Conservation (phyloP, 345 rosid species). For the Physaria fendleri region DNA sequence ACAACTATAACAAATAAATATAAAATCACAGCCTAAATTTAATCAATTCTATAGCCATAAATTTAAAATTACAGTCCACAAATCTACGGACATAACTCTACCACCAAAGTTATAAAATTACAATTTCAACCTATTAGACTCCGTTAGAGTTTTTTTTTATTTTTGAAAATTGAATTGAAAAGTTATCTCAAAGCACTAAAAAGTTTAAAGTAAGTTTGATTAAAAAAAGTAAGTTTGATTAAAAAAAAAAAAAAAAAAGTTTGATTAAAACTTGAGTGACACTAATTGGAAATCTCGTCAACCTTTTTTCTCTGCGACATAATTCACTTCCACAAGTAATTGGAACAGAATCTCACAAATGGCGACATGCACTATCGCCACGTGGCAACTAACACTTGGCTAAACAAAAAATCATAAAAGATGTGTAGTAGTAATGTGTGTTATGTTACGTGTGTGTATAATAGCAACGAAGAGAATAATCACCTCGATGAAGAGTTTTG, state of each 20-base stretch:
- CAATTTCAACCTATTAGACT: background rate
- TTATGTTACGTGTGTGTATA: background rate
- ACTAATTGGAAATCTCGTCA: constrained; percentile 17
- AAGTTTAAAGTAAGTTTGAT: background rate
- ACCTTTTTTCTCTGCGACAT: constrained; percentile 24
- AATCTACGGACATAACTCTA: background rate
- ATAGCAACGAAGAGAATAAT: constrained; percentile 5
- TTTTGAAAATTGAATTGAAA: background rate
- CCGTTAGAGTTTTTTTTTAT: background rate
- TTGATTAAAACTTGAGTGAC: constrained; percentile 14
- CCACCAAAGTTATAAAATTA: background rate
- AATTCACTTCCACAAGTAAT: constrained; percentile 29
- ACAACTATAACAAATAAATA: too few relatives aligned
- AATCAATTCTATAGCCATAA: too few relatives aligned
- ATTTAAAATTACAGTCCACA: too few relatives aligned
- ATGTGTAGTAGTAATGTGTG: constrained; percentile 5
- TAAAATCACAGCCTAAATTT: too few relatives aligned
- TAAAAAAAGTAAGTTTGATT: too few relatives aligned
- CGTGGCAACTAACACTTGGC: background rate
- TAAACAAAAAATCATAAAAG: background rate
- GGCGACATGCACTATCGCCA: background rate
- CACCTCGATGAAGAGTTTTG: constrained; percentile 10
- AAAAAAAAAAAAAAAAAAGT: too few relatives aligned
- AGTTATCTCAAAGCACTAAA: constrained; percentile 3
- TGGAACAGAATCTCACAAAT: constrained; percentile 29